Percentiles rank a stretch among this genome's conserved stretches.
Evolutionary conservation across 2,329 filamentous ascomycete species (phyloP).

Genomic region (Fusarium humuli): DNA sequence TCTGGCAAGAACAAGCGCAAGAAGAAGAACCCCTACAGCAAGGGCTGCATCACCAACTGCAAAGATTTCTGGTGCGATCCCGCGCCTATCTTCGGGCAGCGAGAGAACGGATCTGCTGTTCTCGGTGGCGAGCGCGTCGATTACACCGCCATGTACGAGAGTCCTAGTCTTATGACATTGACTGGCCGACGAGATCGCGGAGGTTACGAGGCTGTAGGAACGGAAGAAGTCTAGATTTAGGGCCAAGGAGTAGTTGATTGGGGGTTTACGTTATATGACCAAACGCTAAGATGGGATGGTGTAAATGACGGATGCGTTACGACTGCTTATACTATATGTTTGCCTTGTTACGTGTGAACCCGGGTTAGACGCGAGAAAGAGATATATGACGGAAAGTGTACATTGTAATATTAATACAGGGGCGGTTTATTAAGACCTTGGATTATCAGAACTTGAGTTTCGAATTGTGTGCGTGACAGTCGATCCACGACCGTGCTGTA

Average conservation of each 20-base stretch:
- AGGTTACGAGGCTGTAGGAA: constrained; percentile 73
- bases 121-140: constrained; percentile 84
- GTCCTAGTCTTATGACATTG: constrained; percentile 75
- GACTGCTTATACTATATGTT: constrained; percentile 28
- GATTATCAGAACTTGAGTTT: constrained; percentile 19
- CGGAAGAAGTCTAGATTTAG: constrained; percentile 59
- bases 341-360: constrained; percentile 20
- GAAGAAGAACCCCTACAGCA: constrained; percentile 84
- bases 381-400: constrained; percentile 35
- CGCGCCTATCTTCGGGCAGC: constrained; percentile 80
- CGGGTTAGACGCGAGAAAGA: constrained; percentile 27
- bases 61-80: constrained; percentile 97
- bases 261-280: constrained; percentile 26
- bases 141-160: constrained; percentile 91
- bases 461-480: neutral
- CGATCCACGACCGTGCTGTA: neutral
- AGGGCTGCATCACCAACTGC: constrained; percentile 88
- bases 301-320: constrained; percentile 37
- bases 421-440: constrained; percentile 22
- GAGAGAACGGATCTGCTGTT: constrained; percentile 78
- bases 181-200: constrained; percentile 62
- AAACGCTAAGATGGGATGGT: constrained; percentile 34
- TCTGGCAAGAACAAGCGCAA: constrained; percentile 64
- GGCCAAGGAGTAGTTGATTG: constrained; percentile 15
- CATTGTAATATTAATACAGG: constrained; percentile 43